Base-by-base conservation (phyloP, 345 rosid genomes). In the Brassica nigra region DNA sequence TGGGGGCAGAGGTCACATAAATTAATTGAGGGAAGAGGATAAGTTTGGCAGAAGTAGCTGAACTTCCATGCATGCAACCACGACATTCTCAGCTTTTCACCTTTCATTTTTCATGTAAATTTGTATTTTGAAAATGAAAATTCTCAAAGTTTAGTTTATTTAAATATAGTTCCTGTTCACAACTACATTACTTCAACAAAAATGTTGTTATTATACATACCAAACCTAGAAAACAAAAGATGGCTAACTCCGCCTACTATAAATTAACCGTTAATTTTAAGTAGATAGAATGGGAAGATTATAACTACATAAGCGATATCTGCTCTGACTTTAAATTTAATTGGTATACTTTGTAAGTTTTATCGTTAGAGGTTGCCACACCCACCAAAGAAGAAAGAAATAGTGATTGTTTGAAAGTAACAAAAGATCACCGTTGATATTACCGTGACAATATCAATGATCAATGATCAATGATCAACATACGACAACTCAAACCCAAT, bases 61-160 rank as follows among this genome's bases (percentile, higher is more conserved):
- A 59, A 49, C 74, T 42, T 75, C 78, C 58, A 76, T 44, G 69
- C 69, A 76, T 68, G 68, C 69, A 68, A 61, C 28, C 36, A 68
- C 75, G 37, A 68, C 61, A 28, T 66, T 62, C 62, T 29, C 54
- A 52, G n/a, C 64, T 42, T 4, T 52, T 52, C 57, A 52, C 57
- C 57, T 52, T 52, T 52, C 57, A 52, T 47, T n/a, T 52, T 52
- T 10, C 30, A 28, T 61, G 34, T 28, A 34, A 8, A 47, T 14
- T 68, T 1, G 31, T 68, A 28, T 15, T 70, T 31, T 10, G 5
- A 10, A 33, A 4, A n/a, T 0, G 54, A 11, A 55, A 23, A 34
- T 34, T 55, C 39, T 52, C 4, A 11, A 66, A 8, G 65, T 36
- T 44, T 16, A 5, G n/a, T 34, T 49, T 49, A 3, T 66, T 76